Evolutionary conservation across 2,329 filamentous ascomycete genomes (phyloP).

Genomic region (Torrubiella hemipterigena): DNA sequence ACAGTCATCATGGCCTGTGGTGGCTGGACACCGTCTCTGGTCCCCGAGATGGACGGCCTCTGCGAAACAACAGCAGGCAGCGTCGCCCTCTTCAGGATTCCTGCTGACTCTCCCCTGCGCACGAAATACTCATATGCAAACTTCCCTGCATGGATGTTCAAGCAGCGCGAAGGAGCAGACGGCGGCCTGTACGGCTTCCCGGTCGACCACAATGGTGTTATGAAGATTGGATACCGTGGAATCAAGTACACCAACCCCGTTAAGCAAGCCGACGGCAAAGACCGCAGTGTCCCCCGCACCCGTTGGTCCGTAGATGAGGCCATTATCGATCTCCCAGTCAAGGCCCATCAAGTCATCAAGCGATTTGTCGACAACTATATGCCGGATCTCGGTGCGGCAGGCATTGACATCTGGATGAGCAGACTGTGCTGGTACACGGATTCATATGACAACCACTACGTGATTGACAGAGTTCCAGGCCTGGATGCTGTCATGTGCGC

Average conservation of each 20-base stretch:
- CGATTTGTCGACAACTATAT: slow-evolving; percentile 25
- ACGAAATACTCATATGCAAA: too few relatives aligned
- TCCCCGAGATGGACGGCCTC: slow-evolving; percentile 26
- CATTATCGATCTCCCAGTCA: slow-evolving; percentile 12
- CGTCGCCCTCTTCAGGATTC: slow-evolving; percentile 28
- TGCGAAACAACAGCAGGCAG: slow-evolving; percentile 36
- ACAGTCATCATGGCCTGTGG: slow-evolving; percentile 28
- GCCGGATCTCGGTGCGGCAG: slow-evolving; percentile 24
- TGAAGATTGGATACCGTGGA: slow-evolving; percentile 38
- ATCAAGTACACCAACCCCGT: slow-evolving; percentile 36
- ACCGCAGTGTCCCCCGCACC: slow-evolving; percentile 27
- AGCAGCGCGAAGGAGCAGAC: slow-evolving; percentile 15
- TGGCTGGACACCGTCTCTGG: slow-evolving; percentile 28
- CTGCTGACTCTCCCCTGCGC: too few relatives aligned
- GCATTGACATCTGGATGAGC: slow-evolving; percentile 20
- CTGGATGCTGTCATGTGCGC: slow-evolving; percentile 47
- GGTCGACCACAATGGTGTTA: slow-evolving; percentile 23
- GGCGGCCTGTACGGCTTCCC: slow-evolving; percentile 38
- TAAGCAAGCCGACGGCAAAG: slow-evolving; percentile 19
- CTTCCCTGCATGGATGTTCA: slow-evolving; percentile 33
- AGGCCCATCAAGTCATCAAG: slow-evolving; percentile 15
- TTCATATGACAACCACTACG: slow-evolving; percentile 19
- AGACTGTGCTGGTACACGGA: slow-evolving; percentile 20
- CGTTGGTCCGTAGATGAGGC: slow-evolving; percentile 18
- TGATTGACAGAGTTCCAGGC: slow-evolving; percentile 28